These are phyloP conservation scores for Penicillium sclerotigenum DNA, from an alignment of 2,329 filamentous ascomycete genomes.

Conservation along the genomic window DNA sequence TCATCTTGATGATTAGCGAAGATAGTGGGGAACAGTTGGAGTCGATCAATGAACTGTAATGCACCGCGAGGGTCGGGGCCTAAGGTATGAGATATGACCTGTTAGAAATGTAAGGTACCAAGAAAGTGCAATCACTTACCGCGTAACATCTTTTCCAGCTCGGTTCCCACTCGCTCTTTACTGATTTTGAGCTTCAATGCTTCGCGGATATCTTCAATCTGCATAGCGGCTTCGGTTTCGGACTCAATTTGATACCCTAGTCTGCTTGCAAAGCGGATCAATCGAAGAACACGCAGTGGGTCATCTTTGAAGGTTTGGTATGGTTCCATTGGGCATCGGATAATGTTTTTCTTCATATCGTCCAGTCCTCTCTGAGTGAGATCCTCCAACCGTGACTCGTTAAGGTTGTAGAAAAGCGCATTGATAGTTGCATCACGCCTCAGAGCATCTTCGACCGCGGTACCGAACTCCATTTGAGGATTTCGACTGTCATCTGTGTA, in stretches of 20 bases:
- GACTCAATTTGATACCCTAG: slow-evolving; percentile 75
- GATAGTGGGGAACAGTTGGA: slow-evolving; percentile 41
- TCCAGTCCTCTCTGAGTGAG: slow-evolving; percentile 70
- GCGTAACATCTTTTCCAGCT: slow-evolving; percentile 87
- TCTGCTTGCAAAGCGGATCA: slow-evolving; percentile 87
- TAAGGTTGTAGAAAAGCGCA: slow-evolving; percentile 91
- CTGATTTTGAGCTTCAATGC: slow-evolving; percentile 87
- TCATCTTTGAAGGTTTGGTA: slow-evolving; percentile 94
- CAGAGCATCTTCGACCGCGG: slow-evolving; percentile 81
- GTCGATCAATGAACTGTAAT: slow-evolving; percentile 39
- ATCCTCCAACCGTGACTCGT: slow-evolving; percentile 76
- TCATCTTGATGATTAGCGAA: slow-evolving; percentile 47
- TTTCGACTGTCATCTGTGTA: slow-evolving; percentile 88
- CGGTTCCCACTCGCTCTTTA: slow-evolving; percentile 79
- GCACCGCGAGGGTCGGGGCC: slow-evolving; percentile 40
- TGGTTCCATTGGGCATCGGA: slow-evolving; percentile 82
- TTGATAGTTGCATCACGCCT: slow-evolving; percentile 92
- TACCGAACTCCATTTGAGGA: slow-evolving; percentile 90
- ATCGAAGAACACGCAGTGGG: slow-evolving; percentile 77
- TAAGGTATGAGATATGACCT: slow-evolving; percentile 9
- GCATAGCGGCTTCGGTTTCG: slow-evolving; percentile 70
- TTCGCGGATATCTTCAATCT: slow-evolving; percentile 69
- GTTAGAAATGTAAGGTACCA: background rate
- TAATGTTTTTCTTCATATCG: slow-evolving; percentile 69
- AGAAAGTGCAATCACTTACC: slow-evolving; percentile 44